A percentile compares a stretch with the other conserved stretches of the same genome.
phyloP scores from a whole-genome alignment of 805 yeast species.

The Candida pseudoglaebosa region DNA sequence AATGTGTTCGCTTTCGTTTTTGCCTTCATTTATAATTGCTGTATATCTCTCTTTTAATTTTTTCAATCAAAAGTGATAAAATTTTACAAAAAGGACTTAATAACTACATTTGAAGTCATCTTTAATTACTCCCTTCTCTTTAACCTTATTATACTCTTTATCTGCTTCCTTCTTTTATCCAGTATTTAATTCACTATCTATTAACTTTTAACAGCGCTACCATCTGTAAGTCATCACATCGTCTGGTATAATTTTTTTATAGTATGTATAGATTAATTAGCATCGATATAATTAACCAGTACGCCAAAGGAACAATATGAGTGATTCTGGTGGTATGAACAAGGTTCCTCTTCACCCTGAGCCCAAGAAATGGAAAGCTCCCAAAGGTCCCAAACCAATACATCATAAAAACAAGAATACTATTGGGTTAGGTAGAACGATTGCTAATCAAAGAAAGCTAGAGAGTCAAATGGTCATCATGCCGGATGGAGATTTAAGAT shows the following conservation, averaged over 20 bases:
- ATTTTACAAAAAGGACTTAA: too few species aligned
- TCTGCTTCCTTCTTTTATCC: not conserved
- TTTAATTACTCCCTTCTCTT: too few species aligned
- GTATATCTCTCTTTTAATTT: too few species aligned
- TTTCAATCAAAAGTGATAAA: too few species aligned
- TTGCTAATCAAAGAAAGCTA: constrained; percentile 66
- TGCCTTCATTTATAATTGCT: too few species aligned
- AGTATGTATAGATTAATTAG: not conserved
- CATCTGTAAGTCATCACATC: not conserved
- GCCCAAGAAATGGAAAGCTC: constrained; percentile 75
- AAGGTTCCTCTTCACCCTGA: constrained; percentile 44
- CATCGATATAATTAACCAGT: too few species aligned
- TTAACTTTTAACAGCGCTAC: not conserved
- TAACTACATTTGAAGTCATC: too few species aligned
- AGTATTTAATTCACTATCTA: not conserved
- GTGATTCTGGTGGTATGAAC: constrained; percentile 20
- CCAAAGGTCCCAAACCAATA: constrained; percentile 89
- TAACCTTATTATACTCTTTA: not conserved
- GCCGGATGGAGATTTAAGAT: constrained; percentile 87
- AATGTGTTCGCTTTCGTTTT: too few species aligned
- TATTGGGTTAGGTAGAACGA: constrained; percentile 81
- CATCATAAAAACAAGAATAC: constrained; percentile 78
- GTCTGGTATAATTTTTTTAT: not conserved
- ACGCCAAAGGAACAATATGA: constrained; percentile 10
- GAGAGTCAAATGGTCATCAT: constrained; percentile 67